Conservation (phyloP, 2,329 filamentous ascomycete genomes). For the Aspergillus bombycis region DNA sequence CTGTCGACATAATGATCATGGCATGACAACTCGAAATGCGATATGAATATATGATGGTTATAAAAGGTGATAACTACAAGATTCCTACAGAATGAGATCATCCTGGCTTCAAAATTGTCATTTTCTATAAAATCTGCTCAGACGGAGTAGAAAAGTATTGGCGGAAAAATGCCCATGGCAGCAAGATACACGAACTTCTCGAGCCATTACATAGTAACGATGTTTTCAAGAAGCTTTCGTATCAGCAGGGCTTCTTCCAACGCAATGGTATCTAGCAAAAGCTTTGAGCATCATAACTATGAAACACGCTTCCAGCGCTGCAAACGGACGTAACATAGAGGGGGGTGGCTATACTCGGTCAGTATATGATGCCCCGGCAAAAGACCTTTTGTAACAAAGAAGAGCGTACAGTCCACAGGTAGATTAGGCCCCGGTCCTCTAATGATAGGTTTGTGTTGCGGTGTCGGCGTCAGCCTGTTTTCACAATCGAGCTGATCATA, state of each 20-base stretch:
- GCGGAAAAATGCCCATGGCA: not conserved
- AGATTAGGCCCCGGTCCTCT: constrained; percentile 33
- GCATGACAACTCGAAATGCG: not conserved
- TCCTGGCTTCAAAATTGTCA: not conserved
- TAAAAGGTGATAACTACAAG: not conserved
- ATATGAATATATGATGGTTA: not conserved
- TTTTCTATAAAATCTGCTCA: not conserved
- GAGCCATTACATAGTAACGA: not conserved
- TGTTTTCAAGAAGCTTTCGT: no score
- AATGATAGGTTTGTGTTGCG: constrained; percentile 31
- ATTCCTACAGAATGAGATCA: not conserved
- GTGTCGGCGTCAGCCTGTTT: constrained; percentile 36
- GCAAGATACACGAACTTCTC: not conserved
- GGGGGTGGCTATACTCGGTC: not conserved
- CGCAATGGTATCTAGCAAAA: not conserved
- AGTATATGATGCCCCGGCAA: not conserved
- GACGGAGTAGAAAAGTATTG: not conserved
- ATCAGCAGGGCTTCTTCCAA: not conserved
- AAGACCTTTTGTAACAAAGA: not conserved
- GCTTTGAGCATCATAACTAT: not conserved
- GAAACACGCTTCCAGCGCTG: not conserved
- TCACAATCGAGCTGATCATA: constrained; percentile 41
- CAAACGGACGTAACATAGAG: not conserved
- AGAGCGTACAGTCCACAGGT: constrained; percentile 36
- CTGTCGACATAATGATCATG: not conserved